Conservation (phyloP, 192 early-diverging fungal genomes). For the Umbelopsis sp. region DNA sequence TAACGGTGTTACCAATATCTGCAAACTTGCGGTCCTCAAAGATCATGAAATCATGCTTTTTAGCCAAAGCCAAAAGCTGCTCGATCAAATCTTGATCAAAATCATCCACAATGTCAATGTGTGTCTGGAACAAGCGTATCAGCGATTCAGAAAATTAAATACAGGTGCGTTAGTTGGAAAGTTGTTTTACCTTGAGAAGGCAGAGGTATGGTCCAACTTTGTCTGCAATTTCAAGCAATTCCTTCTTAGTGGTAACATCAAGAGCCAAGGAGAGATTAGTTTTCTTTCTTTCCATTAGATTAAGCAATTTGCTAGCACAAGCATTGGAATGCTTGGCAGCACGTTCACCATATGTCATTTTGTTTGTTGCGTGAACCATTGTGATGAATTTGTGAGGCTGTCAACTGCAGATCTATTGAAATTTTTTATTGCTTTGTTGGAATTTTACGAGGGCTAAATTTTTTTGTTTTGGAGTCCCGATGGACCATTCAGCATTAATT, state of each 20-base stretch:
- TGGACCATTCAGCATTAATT: not conserved
- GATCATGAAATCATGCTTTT: constrained; percentile 93
- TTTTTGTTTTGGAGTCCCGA: not conserved
- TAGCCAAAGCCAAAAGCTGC: constrained; percentile 71
- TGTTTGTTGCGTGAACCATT: constrained; percentile 18
- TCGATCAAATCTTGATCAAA: constrained; percentile 86
- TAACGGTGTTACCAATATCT: constrained; percentile 98
- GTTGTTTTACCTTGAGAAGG: constrained; percentile 74
- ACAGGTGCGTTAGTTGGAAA: no score
- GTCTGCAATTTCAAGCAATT: constrained; percentile 87
- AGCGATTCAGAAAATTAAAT: not conserved
- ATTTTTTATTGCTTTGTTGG: not conserved
- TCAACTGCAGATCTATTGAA: not conserved
- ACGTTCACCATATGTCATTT: constrained; percentile 67
- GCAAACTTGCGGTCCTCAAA: constrained; percentile 99
- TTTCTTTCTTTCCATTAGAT: constrained; percentile 87
- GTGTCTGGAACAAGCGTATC: constrained; percentile 63
- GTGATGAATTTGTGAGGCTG: not conserved
- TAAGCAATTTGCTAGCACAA: constrained; percentile 72
- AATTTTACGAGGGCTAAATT: not conserved
- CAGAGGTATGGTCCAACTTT: constrained; percentile 93
- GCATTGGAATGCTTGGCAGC: constrained; percentile 71
- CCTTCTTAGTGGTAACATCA: constrained; percentile 87
- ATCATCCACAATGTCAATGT: constrained; percentile 92
- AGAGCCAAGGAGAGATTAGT: constrained; percentile 90